Evolutionary conservation across 495 filamentous ascomycete genomes (phyloP).

Genomic region (Penicillium herquei): DNA sequence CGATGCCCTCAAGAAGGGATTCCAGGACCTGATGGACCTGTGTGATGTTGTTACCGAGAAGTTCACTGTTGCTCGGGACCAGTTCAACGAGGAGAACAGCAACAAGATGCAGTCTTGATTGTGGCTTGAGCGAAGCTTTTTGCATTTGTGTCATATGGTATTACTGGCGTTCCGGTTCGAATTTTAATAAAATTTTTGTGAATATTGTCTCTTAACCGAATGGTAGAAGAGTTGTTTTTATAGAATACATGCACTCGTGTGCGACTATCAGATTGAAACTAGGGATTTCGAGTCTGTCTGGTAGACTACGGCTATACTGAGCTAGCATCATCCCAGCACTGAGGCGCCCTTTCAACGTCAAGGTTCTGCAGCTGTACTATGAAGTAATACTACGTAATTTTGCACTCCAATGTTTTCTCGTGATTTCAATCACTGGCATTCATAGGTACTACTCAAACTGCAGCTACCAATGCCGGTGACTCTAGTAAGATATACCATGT

Average conservation of each 20-base stretch:
- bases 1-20: conserved; percentile 84
- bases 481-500: no score
- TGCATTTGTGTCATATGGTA: conserved; percentile 18
- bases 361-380: no score
- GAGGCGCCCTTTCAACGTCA: no score
- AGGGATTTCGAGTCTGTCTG: no score
- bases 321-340: no score
- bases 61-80: conserved; percentile 65
- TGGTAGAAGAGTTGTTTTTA: neutral
- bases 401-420: no score
- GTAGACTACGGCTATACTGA: no score
- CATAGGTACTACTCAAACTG: no score
- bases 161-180: conserved; percentile 1
- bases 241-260: neutral
- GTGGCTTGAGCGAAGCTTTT: neutral
- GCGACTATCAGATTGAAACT: neutral
- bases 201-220: neutral
- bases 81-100: conserved; percentile 51
- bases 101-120: conserved; percentile 38
- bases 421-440: no score
- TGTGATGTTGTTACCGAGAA: conserved; percentile 90
- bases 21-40: conserved; percentile 81
- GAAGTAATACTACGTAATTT: no score
- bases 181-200: neutral
- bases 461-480: no score